phyloP scores from a whole-genome alignment of 805 yeast genomes.

The Metschnikowia gruessii region DNA sequence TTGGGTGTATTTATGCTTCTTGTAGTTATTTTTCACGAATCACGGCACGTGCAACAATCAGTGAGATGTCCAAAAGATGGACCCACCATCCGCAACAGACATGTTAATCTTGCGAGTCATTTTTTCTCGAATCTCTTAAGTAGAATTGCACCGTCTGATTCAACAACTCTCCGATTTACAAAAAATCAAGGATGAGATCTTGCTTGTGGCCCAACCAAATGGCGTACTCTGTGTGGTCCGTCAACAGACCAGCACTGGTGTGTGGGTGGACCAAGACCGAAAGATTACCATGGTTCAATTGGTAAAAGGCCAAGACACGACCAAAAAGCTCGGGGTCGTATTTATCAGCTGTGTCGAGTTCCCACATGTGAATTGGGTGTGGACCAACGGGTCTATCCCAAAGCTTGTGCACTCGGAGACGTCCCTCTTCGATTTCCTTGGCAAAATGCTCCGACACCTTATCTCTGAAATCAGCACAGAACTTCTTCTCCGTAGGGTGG shows the following conservation, averaged over 20 bases:
- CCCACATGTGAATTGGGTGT: conserved; percentile 59
- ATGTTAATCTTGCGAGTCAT: no score
- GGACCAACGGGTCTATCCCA: conserved; percentile 56
- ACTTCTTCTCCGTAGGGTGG: conserved; percentile 30
- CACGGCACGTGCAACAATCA: no score
- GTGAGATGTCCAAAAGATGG: no score
- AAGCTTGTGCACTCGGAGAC: conserved; percentile 42
- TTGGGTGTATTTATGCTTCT: no score
- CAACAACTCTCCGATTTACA: neutral
- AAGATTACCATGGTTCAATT: conserved; percentile 49
- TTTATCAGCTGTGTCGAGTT: conserved; percentile 42
- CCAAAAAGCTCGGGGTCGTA: conserved; percentile 41
- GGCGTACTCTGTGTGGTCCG: conserved; percentile 54
- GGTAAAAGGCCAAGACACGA: conserved; percentile 48
- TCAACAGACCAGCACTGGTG: conserved; percentile 37
- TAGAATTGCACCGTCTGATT: no score
- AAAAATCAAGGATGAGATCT: conserved; percentile 10
- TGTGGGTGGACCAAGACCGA: conserved; percentile 57
- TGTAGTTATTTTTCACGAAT: no score
- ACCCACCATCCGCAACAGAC: no score
- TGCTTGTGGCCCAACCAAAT: conserved; percentile 54
- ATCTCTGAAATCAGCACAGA: conserved; percentile 39
- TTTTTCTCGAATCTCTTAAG: no score
- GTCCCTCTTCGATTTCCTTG: conserved; percentile 39
- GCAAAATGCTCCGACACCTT: conserved; percentile 42